Percentiles rank a stretch among this genome's conserved stretches.
Conservation (phyloP, 2,329 filamentous ascomycete species). For the Colletotrichum paranaense region DNA sequence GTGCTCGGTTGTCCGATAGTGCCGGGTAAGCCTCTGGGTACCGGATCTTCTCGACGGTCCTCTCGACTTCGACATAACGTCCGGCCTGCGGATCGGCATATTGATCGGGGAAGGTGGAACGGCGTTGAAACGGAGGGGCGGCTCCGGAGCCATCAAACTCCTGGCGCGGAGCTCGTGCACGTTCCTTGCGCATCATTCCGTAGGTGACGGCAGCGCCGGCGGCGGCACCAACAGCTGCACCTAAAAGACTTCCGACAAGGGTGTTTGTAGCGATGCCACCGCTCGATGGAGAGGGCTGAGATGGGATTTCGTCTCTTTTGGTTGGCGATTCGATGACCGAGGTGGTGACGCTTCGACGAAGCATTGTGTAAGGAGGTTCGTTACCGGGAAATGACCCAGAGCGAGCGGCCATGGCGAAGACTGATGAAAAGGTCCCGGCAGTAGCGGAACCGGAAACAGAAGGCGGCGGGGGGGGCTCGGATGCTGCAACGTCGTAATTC, state of each 20-base stretch:
- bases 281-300: conserved; percentile 45
- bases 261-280: conserved; percentile 59
- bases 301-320: conserved; percentile 33
- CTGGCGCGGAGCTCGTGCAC: conserved; percentile 51
- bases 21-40: conserved; percentile 49
- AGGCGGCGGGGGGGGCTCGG: conserved; percentile 33
- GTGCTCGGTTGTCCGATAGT: conserved; percentile 45
- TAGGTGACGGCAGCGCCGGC: conserved; percentile 74
- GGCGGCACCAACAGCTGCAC: conserved; percentile 81
- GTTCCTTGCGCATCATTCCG: conserved; percentile 73
- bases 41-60: conserved; percentile 50
- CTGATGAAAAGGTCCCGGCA: conserved; percentile 19
- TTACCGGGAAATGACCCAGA: conserved; percentile 36
- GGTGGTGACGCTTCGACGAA: conserved; percentile 49
- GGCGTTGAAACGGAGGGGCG: conserved; percentile 52
- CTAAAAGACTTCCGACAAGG: conserved; percentile 80
- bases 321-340: conserved; percentile 43
- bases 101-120: conserved; percentile 57
- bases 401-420: conserved; percentile 38
- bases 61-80: conserved; percentile 51
- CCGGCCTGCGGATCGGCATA: conserved; percentile 44
- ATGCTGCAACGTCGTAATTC: conserved; percentile 57
- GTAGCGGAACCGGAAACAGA: background rate
- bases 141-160: conserved; percentile 47
- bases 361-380: conserved; percentile 42